Evolutionary conservation across 176 grass and related monocot genomes (phyloP), one percentile per base, ranked within the genome.

Genomic region (Aechmea fasciata): DNA sequence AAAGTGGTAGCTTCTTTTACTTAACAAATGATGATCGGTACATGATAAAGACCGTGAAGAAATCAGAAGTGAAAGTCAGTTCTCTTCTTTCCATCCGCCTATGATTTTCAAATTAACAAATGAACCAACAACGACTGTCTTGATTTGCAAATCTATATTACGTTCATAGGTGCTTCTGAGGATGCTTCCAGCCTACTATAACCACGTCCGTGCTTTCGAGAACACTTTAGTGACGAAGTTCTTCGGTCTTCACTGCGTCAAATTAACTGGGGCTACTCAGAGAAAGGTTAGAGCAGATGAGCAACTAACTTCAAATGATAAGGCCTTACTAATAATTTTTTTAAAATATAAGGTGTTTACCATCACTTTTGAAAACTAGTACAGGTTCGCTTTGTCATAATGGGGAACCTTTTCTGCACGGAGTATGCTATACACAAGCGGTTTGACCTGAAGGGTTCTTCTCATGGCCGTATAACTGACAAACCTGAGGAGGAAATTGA

Each of bases 391-490:
- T 97, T 97, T 54, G 84, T 97, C 59, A 85, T 97, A 52, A 97
- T 97, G 89, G 94, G 94, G 41, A 97, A 97, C 80, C 74, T 97
- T 49, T 97, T 97, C 71, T 97, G 94, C 67, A 92, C 94, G 2
- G 94, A 93, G 10, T 92, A 87, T 63, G 79, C 11, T n/a, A 97
- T 97, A 55, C 94, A 97, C 85, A 83, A 89, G 24, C 84, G 94
- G 50, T 97, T 97, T 51, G 94, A 97, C 80, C 80, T 97, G 47
- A 97, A 97, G 82, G 94, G 94, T 66, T 97, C 94, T 73, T 97
- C 94, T 1, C 79, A 97, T 73, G 94, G 94, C 25, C 86, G 94
- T 71, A 93, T 78, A 14, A 84, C 84, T 49, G 94, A 90, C 62
- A 97, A 97, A 64, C 79, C 88, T 65, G 84, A 93, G 29, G 89